Evolutionary conservation across 805 yeast genomes (phyloP), one percentile per base, ranked within the genome.

Genomic region (Jamesozyma gamospora): DNA sequence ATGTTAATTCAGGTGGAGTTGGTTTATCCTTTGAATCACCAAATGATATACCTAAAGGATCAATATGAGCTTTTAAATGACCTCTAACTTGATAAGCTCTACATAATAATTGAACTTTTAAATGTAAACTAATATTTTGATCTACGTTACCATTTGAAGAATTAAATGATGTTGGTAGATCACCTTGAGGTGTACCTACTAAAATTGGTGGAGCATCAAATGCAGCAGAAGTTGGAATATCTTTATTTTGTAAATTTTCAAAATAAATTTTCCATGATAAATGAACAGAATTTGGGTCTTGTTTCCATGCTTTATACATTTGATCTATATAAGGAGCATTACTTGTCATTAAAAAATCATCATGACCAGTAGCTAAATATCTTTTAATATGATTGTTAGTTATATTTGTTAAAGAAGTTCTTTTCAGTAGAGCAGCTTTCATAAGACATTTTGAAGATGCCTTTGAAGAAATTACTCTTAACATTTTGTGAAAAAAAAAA

Each of bases 51-150:
- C 82, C 90, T 58, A 92, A 70, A n/a, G 99, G 99, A 65, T 92
- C 99, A 46, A 87, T 80, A 53, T 79, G 81, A 34, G 97, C 96
- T 69, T 84, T 85, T 64, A 80, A 82, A 65, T 92, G 99, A 51
- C 98, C 99, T 66, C 97, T 79, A 39, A 92, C 98, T 70, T 92
- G 98, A 68, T 88, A 92, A 25, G 98, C 98, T 65, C 99, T 83
- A 47, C 94, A 96, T 54, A 92, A 73, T 53, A 92, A 75, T 72
- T 92, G 99, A 14, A 87, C 94, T 65, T 92, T 92, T 71, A 92
- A 75, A 63, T 92, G 97, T 46, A 84, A 73, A 48, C 82, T 72
- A 34, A 88, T 85, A 48, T 79, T 85, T 55, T 77, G 71, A 36
- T 73, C 71, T 21, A 74, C 63, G 13, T 65, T 51, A 21, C 24